Percentiles rank a stretch among this genome's conserved stretches.
Conservation (phyloP, 768 basidiomycete species). For the Filobasidium wieringae region DNA sequence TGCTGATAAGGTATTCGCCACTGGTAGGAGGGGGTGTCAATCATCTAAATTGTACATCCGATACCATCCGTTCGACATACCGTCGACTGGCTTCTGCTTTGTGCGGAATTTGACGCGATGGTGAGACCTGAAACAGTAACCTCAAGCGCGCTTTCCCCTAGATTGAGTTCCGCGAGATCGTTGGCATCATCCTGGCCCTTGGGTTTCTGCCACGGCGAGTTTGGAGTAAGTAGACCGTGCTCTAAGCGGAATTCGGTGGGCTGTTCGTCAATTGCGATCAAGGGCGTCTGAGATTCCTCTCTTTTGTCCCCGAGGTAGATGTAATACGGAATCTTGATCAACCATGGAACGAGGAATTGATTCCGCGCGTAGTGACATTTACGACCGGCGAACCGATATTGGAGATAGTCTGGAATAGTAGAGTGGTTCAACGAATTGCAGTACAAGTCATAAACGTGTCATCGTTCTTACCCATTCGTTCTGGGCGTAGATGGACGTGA, state of each 20-base stretch:
- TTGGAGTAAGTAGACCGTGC: conserved; percentile 33
- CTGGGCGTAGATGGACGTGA: conserved; percentile 44
- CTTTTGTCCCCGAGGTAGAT: conserved; percentile 51
- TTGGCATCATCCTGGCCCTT: background rate
- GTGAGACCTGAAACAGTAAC: background rate
- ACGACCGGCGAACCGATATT: conserved; percentile 66
- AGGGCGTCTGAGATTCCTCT: conserved; percentile 5
- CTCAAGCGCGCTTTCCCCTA: background rate
- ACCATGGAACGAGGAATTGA: conserved; percentile 54
- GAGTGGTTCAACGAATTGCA: background rate
- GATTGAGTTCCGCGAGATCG: background rate
- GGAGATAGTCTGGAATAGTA: conserved; percentile 49
- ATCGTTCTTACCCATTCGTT: conserved; percentile 43
- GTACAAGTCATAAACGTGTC: background rate
- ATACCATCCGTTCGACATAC: too few relatives aligned
- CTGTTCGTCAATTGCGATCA: background rate
- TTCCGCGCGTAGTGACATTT: conserved; percentile 65
- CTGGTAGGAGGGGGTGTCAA: conserved; percentile 34
- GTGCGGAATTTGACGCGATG: background rate
- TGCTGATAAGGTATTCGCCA: conserved; percentile 65
- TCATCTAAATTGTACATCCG: too few relatives aligned
- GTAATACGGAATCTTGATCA: conserved; percentile 55
- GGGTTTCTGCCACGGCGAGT: conserved; percentile 22
- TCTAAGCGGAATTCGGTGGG: conserved; percentile 6
- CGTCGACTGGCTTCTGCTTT: too few relatives aligned